phyloP scores from a whole-genome alignment of 2,329 filamentous ascomycete genomes.

The Xylaria sp. region DNA sequence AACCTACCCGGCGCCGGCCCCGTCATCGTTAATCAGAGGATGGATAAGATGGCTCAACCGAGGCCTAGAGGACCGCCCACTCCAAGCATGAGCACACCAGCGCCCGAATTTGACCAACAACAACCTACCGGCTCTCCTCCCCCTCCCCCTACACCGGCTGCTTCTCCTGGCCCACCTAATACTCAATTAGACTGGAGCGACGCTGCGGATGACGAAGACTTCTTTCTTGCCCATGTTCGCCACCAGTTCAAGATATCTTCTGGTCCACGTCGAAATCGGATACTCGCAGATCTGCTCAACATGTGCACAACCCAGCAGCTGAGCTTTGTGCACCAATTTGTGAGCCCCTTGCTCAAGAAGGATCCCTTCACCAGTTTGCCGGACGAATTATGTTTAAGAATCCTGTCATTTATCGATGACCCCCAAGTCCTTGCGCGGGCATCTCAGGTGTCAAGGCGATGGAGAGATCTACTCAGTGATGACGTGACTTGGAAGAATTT shows the following conservation, averaged over 20 bases:
- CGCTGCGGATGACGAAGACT: constrained; percentile 82
- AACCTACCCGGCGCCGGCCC: constrained; percentile 55
- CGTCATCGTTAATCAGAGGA: constrained; percentile 56
- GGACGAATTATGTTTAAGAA: constrained; percentile 89
- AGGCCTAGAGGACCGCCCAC: constrained; percentile 69
- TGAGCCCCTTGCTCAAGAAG: constrained; percentile 92
- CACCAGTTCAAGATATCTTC: constrained; percentile 83
- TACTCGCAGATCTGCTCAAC: constrained; percentile 89
- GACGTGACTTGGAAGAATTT: constrained; percentile 99
- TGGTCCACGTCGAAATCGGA: constrained; percentile 78
- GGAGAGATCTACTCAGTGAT: constrained; percentile 92
- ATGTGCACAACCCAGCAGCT: constrained; percentile 94
- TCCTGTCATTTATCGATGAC: constrained; percentile 96
- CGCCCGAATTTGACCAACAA: constrained; percentile 70
- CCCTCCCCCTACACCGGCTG: constrained; percentile 72
- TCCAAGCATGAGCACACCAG: constrained; percentile 73
- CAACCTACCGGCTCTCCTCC: constrained; percentile 68
- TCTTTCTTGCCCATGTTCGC: constrained; percentile 81
- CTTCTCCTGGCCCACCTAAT: constrained; percentile 71
- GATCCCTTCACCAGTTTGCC: constrained; percentile 94
- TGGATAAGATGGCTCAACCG: constrained; percentile 65
- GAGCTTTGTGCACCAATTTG: constrained; percentile 95
- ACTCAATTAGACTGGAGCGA: constrained; percentile 78
- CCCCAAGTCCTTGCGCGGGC: constrained; percentile 92
- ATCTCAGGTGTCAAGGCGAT: constrained; percentile 94